These are phyloP conservation scores for Podaxis sp. DNA, from an alignment of 768 basidiomycete genomes.

Conservation along the genomic window DNA sequence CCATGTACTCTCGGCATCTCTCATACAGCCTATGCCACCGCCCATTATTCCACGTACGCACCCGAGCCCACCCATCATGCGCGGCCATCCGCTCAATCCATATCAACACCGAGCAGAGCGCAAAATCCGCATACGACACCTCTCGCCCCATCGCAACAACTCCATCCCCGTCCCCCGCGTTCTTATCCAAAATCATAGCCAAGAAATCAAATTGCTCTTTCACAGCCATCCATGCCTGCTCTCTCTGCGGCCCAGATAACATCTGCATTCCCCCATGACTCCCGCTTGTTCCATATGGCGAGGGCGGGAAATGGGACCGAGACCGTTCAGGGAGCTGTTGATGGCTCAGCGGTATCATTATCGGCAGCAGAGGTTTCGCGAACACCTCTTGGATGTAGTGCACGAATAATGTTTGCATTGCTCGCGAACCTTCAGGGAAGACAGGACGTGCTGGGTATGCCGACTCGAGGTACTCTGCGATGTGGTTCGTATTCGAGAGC, in stretches of 20 bases:
- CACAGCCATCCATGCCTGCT: constrained; percentile 64
- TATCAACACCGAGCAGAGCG: constrained; percentile 66
- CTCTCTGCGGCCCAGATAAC: constrained; percentile 45
- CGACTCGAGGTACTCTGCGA: constrained; percentile 72
- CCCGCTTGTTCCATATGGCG: neutral
- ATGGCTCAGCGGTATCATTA: constrained; percentile 70
- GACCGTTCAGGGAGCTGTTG: constrained; percentile 56
- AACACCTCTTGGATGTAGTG: constrained; percentile 69
- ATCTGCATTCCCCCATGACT: constrained; percentile 19
- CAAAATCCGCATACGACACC: constrained; percentile 73
- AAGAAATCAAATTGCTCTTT: constrained; percentile 69
- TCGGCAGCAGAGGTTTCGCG: constrained; percentile 62
- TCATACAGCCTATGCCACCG: constrained; percentile 66
- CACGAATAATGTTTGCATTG: constrained; percentile 67
- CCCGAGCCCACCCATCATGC: constrained; percentile 70
- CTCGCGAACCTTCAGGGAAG: constrained; percentile 68
- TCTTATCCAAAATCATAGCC: constrained; percentile 67
- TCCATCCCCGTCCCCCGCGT: constrained; percentile 60
- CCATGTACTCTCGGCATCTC: constrained; percentile 66
- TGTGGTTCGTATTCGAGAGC: constrained; percentile 58
- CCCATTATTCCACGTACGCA: constrained; percentile 70
- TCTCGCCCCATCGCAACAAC: constrained; percentile 65
- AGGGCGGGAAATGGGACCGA: constrained; percentile 46
- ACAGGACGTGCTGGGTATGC: constrained; percentile 69
- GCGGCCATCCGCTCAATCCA: constrained; percentile 75